phyloP scores from a whole-genome alignment of 352 stramenopile species.

The Globisporangium radiosum region DNA sequence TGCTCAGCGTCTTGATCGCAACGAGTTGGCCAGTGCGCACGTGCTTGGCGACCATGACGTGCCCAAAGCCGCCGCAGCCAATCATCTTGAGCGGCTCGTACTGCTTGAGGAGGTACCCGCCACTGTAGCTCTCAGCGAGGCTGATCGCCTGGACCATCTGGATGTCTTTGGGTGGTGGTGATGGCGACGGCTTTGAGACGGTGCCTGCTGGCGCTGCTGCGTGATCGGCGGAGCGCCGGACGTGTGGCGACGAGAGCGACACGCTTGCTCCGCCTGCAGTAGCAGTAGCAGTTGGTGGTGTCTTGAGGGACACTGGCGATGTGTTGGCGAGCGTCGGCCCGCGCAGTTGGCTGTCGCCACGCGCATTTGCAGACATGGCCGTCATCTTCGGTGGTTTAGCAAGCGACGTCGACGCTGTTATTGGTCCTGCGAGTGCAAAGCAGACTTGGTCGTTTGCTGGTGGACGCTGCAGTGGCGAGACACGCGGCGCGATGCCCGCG shows the following conservation, averaged over 20 bases:
- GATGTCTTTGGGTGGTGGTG: constrained; percentile 27
- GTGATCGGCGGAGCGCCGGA: constrained; percentile 1
- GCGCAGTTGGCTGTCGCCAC: constrained; percentile 6
- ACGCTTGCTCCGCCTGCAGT: constrained; percentile 5
- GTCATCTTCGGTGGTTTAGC: constrained; percentile 2
- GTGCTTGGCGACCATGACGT: constrained; percentile 75
- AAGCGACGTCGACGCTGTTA: constrained; percentile 1
- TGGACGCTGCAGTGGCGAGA: background rate
- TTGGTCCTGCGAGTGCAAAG: constrained; percentile 1
- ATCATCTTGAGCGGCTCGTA: constrained; percentile 81
- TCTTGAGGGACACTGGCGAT: background rate
- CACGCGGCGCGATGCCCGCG: constrained; percentile 2
- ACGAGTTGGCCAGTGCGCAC: constrained; percentile 47
- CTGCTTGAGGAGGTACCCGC: constrained; percentile 63
- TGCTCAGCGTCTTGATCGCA: constrained; percentile 81
- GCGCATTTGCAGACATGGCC: too few relatives aligned
- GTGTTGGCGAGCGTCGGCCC: constrained; percentile 1
- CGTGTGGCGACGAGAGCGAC: background rate
- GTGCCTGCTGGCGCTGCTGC: background rate
- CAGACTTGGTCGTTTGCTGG: constrained; percentile 9
- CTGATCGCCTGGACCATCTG: constrained; percentile 62
- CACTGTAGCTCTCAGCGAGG: constrained; percentile 77
- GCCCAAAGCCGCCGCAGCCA: constrained; percentile 79
- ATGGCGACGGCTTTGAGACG: background rate
- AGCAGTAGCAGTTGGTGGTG: background rate